phyloP scores from a whole-genome alignment of 2,329 filamentous ascomycete genomes.

The Pseudocercospora ulei region DNA sequence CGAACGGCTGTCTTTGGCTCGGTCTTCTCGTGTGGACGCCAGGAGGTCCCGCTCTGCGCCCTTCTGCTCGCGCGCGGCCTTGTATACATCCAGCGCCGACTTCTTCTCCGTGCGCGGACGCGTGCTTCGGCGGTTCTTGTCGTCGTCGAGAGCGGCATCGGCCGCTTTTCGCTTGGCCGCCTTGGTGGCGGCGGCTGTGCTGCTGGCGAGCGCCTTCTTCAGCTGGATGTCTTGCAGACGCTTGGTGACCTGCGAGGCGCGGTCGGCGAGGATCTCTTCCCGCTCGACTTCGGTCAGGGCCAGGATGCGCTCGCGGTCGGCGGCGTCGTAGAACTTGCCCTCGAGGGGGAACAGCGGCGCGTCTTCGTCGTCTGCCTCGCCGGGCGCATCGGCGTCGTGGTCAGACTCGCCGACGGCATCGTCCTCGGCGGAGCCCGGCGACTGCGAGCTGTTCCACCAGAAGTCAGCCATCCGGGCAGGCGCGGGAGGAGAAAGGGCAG shows the following conservation, averaged over 20 bases:
- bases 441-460: constrained; percentile 21
- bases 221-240: constrained; percentile 74
- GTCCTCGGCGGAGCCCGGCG: constrained; percentile 56
- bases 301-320: constrained; percentile 57
- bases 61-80: constrained; percentile 52
- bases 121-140: constrained; percentile 53
- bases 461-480: constrained; percentile 12
- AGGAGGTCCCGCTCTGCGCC: constrained; percentile 43
- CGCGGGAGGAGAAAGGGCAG: constrained; percentile 12
- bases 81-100: constrained; percentile 66
- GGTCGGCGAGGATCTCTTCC: constrained; percentile 80
- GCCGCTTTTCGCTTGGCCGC: constrained; percentile 61
- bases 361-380: constrained; percentile 38
- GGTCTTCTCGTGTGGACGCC: constrained; percentile 33
- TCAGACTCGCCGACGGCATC: constrained; percentile 89
- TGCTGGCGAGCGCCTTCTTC: constrained; percentile 55
- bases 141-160: constrained; percentile 67
- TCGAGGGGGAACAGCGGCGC: constrained; percentile 73
- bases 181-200: constrained; percentile 49
- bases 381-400: constrained; percentile 42
- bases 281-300: constrained; percentile 80
- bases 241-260: constrained; percentile 70
- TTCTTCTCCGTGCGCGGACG: constrained; percentile 37
- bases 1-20: constrained; percentile 41
- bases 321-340: constrained; percentile 59